Evolutionary conservation across 1,284 basidiomycete species (phyloP).

Genomic region (Anthracocystis setariae): DNA sequence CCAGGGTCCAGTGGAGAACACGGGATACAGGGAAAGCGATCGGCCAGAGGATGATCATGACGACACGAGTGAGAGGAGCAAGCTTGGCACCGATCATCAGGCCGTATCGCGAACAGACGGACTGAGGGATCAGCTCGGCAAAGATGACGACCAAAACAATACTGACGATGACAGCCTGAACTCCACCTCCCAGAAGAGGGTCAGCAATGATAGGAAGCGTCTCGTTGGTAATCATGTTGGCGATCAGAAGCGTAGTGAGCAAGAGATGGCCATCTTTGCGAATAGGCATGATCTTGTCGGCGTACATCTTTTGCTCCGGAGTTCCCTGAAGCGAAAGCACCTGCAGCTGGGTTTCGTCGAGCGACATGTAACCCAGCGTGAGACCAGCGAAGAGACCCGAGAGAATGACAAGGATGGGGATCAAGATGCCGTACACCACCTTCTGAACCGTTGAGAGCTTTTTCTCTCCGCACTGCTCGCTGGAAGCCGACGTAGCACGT

Average conservation of each 20-base stretch:
- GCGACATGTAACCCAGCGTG: conserved; percentile 88
- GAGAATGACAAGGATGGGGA: conserved; percentile 73
- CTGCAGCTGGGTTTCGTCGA: conserved; percentile 90
- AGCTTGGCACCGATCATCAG: conserved; percentile 67
- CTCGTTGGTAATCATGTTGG: conserved; percentile 67
- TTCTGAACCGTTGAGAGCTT: conserved; percentile 40
- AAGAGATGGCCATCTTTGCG: conserved; percentile 72
- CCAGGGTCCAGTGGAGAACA: conserved; percentile 65
- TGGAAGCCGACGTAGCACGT: conserved; percentile 18
- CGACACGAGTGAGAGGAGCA: conserved; percentile 61
- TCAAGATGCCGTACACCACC: conserved; percentile 68
- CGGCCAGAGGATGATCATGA: conserved; percentile 66
- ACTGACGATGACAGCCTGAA: conserved; percentile 72
- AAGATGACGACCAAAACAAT: conserved; percentile 73
- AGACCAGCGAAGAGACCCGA: conserved; percentile 77
- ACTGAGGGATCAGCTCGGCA: conserved; percentile 86
- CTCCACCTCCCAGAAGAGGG: conserved; percentile 84
- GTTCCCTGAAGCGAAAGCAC: conserved; percentile 86
- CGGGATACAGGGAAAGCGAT: conserved; percentile 67
- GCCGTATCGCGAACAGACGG: conserved; percentile 69
- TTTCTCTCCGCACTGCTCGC: conserved; percentile 18
- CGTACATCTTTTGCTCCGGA: conserved; percentile 80
- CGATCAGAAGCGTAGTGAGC: conserved; percentile 65
- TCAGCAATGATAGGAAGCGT: conserved; percentile 90
- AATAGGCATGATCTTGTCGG: conserved; percentile 85